phyloP scores from a whole-genome alignment of 768 basidiomycete species.

The Tylopilus sp. region DNA sequence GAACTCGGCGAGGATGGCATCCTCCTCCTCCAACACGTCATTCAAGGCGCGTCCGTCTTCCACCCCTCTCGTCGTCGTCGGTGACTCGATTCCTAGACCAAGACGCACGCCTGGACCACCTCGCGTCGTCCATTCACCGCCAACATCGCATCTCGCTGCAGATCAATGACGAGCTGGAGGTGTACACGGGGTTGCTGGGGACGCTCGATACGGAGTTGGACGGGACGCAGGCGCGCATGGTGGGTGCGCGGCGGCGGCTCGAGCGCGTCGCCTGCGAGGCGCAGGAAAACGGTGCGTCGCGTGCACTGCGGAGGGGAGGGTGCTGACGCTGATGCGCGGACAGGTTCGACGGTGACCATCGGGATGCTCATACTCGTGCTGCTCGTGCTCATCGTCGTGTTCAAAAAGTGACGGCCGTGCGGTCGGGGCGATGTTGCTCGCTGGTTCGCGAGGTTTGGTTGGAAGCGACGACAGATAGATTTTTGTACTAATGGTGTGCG shows the following conservation, averaged over 20 bases:
- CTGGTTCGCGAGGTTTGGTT: too few relatives aligned
- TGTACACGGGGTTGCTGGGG: conserved; percentile 81
- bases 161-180: conserved; percentile 91
- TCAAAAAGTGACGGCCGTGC: conserved; percentile 67
- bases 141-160: conserved; percentile 88
- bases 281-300: conserved; percentile 69
- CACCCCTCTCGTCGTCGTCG: too few relatives aligned
- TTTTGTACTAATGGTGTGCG: conserved; percentile 9
- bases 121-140: conserved; percentile 82
- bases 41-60: too few relatives aligned
- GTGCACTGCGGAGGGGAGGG: conserved; percentile 3
- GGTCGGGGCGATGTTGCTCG: background rate
- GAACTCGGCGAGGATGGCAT: too few relatives aligned
- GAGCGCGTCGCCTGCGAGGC: conserved; percentile 72
- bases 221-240: conserved; percentile 59
- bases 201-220: conserved; percentile 83
- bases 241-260: conserved; percentile 64
- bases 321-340: background rate
- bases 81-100: too few relatives aligned
- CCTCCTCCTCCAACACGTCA: too few relatives aligned
- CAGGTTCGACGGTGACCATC: conserved; percentile 71
- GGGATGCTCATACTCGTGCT: conserved; percentile 67
- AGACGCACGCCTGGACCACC: conserved; percentile 77
- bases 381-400: conserved; percentile 76
- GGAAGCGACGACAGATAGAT: too few relatives aligned